phyloP scores from a whole-genome alignment of 2,329 filamentous ascomycete species.

The Ascosphaera acerosa region DNA sequence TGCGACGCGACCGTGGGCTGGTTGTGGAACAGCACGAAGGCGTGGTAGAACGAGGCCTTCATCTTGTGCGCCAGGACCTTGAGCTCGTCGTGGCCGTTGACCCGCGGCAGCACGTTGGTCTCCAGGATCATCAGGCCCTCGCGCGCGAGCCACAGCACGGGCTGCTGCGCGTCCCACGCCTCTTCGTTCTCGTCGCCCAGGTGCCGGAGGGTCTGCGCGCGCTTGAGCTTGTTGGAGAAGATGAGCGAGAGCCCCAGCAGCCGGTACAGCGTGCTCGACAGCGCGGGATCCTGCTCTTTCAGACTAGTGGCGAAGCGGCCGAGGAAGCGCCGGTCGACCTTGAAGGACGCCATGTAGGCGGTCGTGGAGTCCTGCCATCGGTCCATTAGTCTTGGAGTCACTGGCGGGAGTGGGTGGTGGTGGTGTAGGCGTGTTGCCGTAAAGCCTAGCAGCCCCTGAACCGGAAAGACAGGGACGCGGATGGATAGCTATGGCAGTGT shows the following conservation, averaged over 20 bases:
- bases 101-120: conserved; percentile 62
- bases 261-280: conserved; percentile 59
- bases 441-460: too few species aligned
- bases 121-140: conserved; percentile 79
- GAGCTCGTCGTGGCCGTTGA: conserved; percentile 51
- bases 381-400: conserved; percentile 7
- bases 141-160: conserved; percentile 85
- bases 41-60: conserved; percentile 82
- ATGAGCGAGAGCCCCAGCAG: conserved; percentile 76
- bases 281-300: conserved; percentile 47
- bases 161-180: conserved; percentile 59
- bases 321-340: conserved; percentile 94
- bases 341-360: conserved; percentile 66
- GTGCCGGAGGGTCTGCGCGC: conserved; percentile 57
- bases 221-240: conserved; percentile 58
- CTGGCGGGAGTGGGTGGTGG: conserved; percentile 12
- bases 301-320: conserved; percentile 66
- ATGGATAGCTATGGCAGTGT: too few species aligned
- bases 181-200: conserved; percentile 61
- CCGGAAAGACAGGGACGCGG: too few species aligned
- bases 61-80: conserved; percentile 82
- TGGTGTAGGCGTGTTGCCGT: too few species aligned
- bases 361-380: conserved; percentile 10
- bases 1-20: conserved; percentile 31
- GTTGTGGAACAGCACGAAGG: conserved; percentile 92